Evolutionary conservation across 805 yeast genomes (phyloP).

Genomic region (Priceomyces medius): DNA sequence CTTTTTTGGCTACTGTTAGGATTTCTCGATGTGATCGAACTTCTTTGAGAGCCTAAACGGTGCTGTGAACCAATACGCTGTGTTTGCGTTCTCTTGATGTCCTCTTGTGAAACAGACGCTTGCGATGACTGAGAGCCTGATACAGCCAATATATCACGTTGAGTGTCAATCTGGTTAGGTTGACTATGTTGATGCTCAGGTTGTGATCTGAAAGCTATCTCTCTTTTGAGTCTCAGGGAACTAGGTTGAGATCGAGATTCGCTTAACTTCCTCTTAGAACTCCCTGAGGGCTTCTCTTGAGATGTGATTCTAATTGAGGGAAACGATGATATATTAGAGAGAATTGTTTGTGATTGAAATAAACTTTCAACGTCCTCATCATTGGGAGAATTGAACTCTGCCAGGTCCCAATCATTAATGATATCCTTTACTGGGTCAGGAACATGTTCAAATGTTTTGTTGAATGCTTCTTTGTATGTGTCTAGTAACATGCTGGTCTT

Average conservation of each 20-base stretch:
- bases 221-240: slow-evolving; percentile 5
- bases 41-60: slow-evolving; percentile 5
- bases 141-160: background rate
- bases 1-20: slow-evolving; percentile 16
- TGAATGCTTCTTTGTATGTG: slow-evolving; percentile 3
- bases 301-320: slow-evolving; percentile 19
- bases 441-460: slow-evolving; percentile 4
- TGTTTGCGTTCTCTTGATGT: background rate
- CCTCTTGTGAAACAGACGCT: background rate
- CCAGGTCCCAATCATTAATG: slow-evolving; percentile 16
- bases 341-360: slow-evolving; percentile 5
- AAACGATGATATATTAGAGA: slow-evolving; percentile 9
- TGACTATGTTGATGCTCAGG: background rate
- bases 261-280: background rate
- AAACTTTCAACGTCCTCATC: slow-evolving; percentile 3
- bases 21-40: slow-evolving; percentile 2
- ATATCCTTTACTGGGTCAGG: slow-evolving; percentile 9
- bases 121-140: background rate
- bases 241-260: slow-evolving; percentile 1
- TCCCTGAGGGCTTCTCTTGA: slow-evolving; percentile 2
- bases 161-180: background rate
- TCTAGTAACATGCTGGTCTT: slow-evolving; percentile 6
- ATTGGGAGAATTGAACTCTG: slow-evolving; percentile 4
- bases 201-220: background rate
- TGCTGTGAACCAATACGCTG: background rate